Conservation (phyloP, 345 rosid species). For the Murraya paniculata region DNA sequence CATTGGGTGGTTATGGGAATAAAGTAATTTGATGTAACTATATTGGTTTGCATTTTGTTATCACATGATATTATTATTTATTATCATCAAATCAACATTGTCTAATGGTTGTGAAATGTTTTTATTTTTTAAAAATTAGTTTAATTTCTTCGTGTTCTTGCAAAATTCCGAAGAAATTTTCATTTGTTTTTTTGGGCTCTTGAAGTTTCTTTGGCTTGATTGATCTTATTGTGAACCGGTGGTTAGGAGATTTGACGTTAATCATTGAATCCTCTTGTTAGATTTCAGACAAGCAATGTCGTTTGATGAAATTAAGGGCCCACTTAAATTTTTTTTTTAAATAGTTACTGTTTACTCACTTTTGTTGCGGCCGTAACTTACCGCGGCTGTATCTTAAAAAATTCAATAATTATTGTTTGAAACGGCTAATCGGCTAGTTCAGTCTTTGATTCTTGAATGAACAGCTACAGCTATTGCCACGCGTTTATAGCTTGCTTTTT, state of each 20-base stretch:
- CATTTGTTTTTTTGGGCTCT: background rate
- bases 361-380: too few relatives aligned
- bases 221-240: background rate
- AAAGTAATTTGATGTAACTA: background rate
- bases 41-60: background rate
- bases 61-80: background rate
- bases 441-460: too few relatives aligned
- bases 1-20: background rate
- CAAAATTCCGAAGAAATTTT: too few relatives aligned
- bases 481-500: background rate
- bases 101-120: background rate
- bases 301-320: background rate
- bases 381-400: too few relatives aligned
- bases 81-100: background rate
- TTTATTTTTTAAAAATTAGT: background rate
- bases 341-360: too few relatives aligned
- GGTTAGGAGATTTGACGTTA: background rate
- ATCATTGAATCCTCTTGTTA: background rate
- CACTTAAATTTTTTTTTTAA: background rate
- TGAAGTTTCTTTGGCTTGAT: background rate
- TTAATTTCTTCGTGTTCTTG: background rate
- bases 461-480: background rate
- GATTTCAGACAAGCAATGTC: slow-evolving; percentile 12
- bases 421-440: background rate
- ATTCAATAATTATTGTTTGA: background rate